phyloP scores from a whole-genome alignment of 2,329 filamentous ascomycete genomes.

The Samsoniella hepiali region DNA sequence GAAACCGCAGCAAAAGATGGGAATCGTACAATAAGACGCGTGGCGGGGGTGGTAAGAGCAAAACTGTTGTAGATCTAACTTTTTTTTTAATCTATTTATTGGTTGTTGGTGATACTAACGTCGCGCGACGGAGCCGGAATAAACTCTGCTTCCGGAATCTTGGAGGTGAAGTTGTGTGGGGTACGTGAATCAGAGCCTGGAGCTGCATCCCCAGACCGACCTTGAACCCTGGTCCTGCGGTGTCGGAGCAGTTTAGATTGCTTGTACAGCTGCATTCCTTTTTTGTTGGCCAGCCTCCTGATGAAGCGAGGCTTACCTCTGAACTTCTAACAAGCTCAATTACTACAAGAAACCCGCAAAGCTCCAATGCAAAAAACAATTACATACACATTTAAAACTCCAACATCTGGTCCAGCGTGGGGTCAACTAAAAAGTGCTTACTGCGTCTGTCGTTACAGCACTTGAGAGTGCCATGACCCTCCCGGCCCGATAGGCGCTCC shows the following conservation, averaged over 20 bases:
- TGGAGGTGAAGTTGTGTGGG: background rate
- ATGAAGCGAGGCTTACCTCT: no score
- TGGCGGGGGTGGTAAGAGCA: background rate
- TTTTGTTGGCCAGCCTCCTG: background rate
- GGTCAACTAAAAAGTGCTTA: background rate
- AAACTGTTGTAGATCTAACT: background rate
- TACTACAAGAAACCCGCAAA: no score
- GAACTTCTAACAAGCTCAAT: no score
- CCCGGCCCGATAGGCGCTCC: slow-evolving; percentile 12
- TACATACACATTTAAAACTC: background rate
- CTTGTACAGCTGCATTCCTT: background rate
- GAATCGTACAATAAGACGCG: background rate
- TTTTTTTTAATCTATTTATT: background rate
- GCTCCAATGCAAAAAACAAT: background rate
- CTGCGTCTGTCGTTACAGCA: background rate
- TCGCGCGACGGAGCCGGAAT: slow-evolving; percentile 8
- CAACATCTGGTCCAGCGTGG: background rate
- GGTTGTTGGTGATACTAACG: background rate
- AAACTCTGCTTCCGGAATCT: slow-evolving; percentile 4
- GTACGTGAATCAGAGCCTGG: background rate
- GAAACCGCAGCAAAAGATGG: background rate
- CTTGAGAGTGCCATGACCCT: background rate
- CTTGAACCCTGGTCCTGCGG: slow-evolving; percentile 5
- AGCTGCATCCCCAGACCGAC: slow-evolving; percentile 6
- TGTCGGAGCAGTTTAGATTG: slow-evolving; percentile 9